Evolutionary conservation across 192 early-diverging fungal genomes (phyloP), one percentile per base, ranked within the genome.

Genomic region (Coemansia sp.): DNA sequence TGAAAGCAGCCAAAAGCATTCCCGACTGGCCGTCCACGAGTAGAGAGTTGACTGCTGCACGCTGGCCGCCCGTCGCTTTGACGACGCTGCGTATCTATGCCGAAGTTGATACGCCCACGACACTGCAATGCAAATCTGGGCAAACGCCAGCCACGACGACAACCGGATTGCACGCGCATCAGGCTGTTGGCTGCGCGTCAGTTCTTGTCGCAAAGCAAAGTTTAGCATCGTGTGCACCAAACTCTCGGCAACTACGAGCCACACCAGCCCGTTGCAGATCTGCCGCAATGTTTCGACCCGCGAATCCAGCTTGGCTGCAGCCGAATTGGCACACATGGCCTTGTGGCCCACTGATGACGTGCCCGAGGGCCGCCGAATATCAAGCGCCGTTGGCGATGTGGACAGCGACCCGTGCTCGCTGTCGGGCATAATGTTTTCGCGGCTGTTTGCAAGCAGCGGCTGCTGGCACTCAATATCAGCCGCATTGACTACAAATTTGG

Each of bases 141-240:
- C 68, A 66, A 71, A 18, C 37, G 68, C 68, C 28, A 80, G 64
- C 66, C 77, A 64, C 10, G 54, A 42, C 20, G 62, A 55, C 34
- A 71, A 48, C 26, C 59, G 37, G 20, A 58, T 56, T 40, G 67
- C 71, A 8, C 15, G 21, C 20, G 64, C 40, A 31, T 79, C 63
- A 15, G 54, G 28, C 20, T 26, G 64, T 20, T 44, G 21, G 40
- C 42, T 24, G 20, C 67, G 67, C 49, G 23, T 44, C 49, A 70
- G 67, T 52, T 80, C 77, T 18, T 80, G 71, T 25, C 68, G 68
- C 36, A 80, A 54, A 5, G 77, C 77, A 60, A 80, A 71, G 24
- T 28, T 48, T 44, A 80, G 68, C 77, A 80, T 74, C 8, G 64
- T 60, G 38, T 80, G 77, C 15, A 80, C 55, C 61, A 80, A 58